phyloP scores from a whole-genome alignment of 495 filamentous ascomycete species.

The Echria macrotheca region DNA sequence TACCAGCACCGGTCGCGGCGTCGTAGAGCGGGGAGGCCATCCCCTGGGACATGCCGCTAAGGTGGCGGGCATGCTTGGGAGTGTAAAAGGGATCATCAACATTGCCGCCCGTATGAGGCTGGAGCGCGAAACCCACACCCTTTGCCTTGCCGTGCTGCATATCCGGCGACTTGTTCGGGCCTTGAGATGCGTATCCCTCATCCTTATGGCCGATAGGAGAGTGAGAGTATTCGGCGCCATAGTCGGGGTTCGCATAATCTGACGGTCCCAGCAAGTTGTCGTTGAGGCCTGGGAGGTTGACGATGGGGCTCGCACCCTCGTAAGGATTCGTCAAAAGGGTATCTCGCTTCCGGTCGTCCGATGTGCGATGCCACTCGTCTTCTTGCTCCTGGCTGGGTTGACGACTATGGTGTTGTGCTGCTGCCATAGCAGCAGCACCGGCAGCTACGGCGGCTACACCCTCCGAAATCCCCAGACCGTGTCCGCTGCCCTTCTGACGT shows the following conservation, averaged over 20 bases:
- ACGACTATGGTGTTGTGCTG: conserved; percentile 41
- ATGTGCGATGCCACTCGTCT: conserved; percentile 51
- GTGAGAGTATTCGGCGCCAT: conserved; percentile 38
- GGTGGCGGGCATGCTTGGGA: conserved; percentile 58
- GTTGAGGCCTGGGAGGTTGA: conserved; percentile 46
- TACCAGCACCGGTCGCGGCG: conserved; percentile 78
- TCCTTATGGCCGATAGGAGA: conserved; percentile 52
- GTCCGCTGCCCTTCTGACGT: conserved; percentile 14
- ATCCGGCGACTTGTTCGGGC: conserved; percentile 65
- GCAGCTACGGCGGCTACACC: conserved; percentile 35
- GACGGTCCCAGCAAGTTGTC: conserved; percentile 37
- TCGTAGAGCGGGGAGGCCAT: conserved; percentile 89
- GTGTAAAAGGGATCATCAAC: conserved; percentile 57
- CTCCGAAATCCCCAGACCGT: conserved; percentile 25
- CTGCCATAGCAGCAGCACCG: conserved; percentile 36
- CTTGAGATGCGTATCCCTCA: conserved; percentile 88
- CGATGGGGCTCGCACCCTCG: conserved; percentile 49
- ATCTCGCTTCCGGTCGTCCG: conserved; percentile 50
- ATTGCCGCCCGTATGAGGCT: conserved; percentile 46
- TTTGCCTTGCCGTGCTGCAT: conserved; percentile 44
- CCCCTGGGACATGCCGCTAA: conserved; percentile 87
- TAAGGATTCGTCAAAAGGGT: conserved; percentile 55
- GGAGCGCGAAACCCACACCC: conserved; percentile 52
- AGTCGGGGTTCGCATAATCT: conserved; percentile 30
- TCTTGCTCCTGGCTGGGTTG: conserved; percentile 46